Conservation (phyloP, 2,329 filamentous ascomycete species). For the Diaporthe vexans region DNA sequence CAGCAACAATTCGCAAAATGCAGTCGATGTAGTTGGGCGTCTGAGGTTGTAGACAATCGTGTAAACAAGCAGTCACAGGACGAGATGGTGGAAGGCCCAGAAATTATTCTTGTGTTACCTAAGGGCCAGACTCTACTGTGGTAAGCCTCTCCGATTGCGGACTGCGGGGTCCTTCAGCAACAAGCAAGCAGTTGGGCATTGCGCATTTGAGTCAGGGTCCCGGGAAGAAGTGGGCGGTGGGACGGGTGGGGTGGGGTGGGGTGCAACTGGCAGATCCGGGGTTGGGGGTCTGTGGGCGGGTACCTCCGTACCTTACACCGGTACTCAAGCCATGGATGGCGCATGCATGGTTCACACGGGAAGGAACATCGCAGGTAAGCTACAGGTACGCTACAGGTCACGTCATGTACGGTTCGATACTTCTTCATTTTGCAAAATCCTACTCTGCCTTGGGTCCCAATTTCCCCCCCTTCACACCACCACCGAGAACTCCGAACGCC, state of each 20-base stretch:
- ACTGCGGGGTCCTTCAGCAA: slow-evolving; percentile 9
- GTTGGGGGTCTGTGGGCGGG: no score
- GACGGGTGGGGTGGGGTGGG: neutral
- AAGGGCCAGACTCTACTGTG: neutral
- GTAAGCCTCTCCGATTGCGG: slow-evolving; percentile 12
- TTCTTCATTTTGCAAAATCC: neutral
- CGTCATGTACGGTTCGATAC: neutral
- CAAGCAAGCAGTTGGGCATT: neutral
- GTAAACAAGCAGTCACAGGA: neutral
- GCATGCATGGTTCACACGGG: neutral
- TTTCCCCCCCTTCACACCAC: no score
- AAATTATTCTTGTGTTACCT: neutral
- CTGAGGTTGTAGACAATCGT: neutral
- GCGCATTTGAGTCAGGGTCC: slow-evolving; percentile 21
- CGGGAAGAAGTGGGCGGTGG: neutral
- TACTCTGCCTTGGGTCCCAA: neutral
- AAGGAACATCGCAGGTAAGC: neutral
- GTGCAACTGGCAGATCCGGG: neutral
- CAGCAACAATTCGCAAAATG: neutral
- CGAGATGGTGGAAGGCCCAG: neutral
- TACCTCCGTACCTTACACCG: no score
- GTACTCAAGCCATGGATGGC: no score
- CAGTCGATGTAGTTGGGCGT: neutral
- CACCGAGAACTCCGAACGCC: neutral
- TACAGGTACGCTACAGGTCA: neutral